phyloP scores from a whole-genome alignment of 805 yeast species.

The Lipomyces kockii region DNA sequence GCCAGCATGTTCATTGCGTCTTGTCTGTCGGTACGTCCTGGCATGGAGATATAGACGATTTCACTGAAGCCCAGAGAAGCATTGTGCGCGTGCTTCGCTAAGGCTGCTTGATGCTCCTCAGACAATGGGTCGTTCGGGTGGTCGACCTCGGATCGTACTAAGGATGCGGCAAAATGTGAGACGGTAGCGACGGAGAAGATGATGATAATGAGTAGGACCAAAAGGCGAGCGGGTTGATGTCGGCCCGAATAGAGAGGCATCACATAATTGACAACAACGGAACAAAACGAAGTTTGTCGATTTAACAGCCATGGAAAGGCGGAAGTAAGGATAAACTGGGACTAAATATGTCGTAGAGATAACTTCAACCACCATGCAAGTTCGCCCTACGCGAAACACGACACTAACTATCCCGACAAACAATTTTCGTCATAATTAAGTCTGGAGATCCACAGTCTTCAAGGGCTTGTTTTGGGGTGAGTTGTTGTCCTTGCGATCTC shows the following conservation, averaged over 20 bases:
- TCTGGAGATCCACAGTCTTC: not conserved
- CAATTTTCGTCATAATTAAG: not conserved
- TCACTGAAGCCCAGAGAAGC: conserved; percentile 26
- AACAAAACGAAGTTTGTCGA: not conserved
- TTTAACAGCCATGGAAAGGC: not conserved
- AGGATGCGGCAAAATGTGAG: not conserved
- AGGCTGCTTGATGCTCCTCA: not conserved
- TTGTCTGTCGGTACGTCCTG: not conserved
- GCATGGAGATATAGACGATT: conserved; percentile 24
- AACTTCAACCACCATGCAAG: not conserved
- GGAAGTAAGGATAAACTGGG: not conserved
- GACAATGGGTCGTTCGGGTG: not conserved
- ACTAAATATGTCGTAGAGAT: too few species aligned
- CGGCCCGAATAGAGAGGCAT: not conserved
- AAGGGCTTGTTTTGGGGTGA: too few species aligned
- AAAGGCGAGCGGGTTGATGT: not conserved
- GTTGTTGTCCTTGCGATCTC: too few species aligned
- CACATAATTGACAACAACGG: not conserved
- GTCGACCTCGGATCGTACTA: not conserved
- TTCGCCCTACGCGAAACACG: too few species aligned
- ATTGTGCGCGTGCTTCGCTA: conserved; percentile 15
- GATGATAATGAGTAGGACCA: not conserved
- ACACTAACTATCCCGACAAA: too few species aligned
- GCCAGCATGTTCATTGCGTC: conserved; percentile 26
- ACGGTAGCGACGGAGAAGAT: not conserved